These are phyloP conservation scores for Furcasterigmium furcatum DNA, from an alignment of 2,329 filamentous ascomycete species.

Conservation along the genomic window DNA sequence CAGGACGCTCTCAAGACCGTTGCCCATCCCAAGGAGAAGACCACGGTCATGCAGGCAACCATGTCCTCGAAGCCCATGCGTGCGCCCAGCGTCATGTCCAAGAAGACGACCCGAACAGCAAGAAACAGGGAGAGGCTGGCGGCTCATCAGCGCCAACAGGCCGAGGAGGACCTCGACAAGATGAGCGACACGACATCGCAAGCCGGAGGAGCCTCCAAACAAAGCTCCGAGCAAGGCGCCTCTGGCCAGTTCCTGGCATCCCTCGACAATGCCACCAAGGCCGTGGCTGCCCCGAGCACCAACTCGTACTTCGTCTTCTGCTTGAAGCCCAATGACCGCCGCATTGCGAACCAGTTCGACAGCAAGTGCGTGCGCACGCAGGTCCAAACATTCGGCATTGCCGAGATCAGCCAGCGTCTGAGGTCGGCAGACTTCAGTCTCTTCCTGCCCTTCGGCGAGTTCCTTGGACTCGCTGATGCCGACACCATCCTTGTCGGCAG, in stretches of 20 bases:
- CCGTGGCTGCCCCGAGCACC: slow-evolving; percentile 74
- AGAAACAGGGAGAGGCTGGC: slow-evolving; percentile 16
- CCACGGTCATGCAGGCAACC: slow-evolving; percentile 90
- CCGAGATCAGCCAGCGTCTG: slow-evolving; percentile 91
- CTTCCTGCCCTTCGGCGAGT: slow-evolving; percentile 94
- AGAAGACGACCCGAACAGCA: slow-evolving; percentile 55
- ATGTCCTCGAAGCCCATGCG: slow-evolving; percentile 94
- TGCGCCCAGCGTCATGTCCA: slow-evolving; percentile 87
- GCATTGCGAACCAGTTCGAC: slow-evolving; percentile 98
- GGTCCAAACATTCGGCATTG: slow-evolving; percentile 92
- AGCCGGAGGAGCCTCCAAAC: slow-evolving; percentile 34
- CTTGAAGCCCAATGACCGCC: slow-evolving; percentile 91
- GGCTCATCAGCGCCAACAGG: slow-evolving; percentile 32
- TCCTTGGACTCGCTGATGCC: slow-evolving; percentile 81
- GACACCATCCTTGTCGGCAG: slow-evolving; percentile 86
- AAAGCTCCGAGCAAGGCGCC: slow-evolving; percentile 64
- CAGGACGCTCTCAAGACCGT: slow-evolving; percentile 92
- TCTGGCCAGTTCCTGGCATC: slow-evolving; percentile 89
- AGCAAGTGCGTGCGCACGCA: slow-evolving; percentile 97
- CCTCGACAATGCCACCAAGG: slow-evolving; percentile 86
- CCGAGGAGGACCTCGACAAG: slow-evolving; percentile 43
- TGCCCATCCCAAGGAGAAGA: slow-evolving; percentile 86
- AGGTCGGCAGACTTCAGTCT: slow-evolving; percentile 93
- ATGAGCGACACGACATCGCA: slow-evolving; percentile 44
- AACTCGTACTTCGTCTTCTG: slow-evolving; percentile 98